Evolutionary conservation across 148 eudicot species (phyloP), one percentile per base, ranked within the genome.

Genomic region (Drosera capensis): DNA sequence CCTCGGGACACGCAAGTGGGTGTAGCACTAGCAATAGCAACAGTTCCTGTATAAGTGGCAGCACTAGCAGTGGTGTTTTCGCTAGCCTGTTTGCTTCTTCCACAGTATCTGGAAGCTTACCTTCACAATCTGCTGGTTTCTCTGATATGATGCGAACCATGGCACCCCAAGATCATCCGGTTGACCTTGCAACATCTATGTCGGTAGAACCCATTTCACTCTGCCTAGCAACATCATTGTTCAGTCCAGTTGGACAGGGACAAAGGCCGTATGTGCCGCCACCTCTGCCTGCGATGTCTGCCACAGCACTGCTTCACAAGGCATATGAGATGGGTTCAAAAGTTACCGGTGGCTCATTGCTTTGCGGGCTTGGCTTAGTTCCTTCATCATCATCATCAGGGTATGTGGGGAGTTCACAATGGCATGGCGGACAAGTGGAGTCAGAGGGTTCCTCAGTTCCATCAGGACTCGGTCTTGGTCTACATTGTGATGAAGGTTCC

Each of bases 221-320:
- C 16, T 67, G 97, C 55, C 79, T 90, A 5, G 55, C 95, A 3
- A 82, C 83, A 12, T 72, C 96, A 0, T 64, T 83, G 9, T 90
- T 84, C 12, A 72, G 75, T 19, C 62, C 78, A 1, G 73, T 74
- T n/a, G 75, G 73, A 5, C 86, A 65, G 42, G 88, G 77, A 17
- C 59, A 63, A 13, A 53, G 70, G 59, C 97, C 80, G 48, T 88
- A 74, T 25, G 66, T 74, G 25, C 74, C 73, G 0, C 54, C 86
- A n/a, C 71, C 74, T 8, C 95, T 75, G 57, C 93, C 97, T 8
- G 75, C 94, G 2, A 68, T 84, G 86, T 84, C 97, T 14, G 97
- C 95, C 24, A 90, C 97, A 2, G 97, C 97, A n/a, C 62, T 90
- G 49, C 76, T 90, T 11, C 97, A 90, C 48, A 90, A 90, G 57